phyloP scores from a whole-genome alignment of 192 early-diverging fungal species.

The Umbelopsis sp. region DNA sequence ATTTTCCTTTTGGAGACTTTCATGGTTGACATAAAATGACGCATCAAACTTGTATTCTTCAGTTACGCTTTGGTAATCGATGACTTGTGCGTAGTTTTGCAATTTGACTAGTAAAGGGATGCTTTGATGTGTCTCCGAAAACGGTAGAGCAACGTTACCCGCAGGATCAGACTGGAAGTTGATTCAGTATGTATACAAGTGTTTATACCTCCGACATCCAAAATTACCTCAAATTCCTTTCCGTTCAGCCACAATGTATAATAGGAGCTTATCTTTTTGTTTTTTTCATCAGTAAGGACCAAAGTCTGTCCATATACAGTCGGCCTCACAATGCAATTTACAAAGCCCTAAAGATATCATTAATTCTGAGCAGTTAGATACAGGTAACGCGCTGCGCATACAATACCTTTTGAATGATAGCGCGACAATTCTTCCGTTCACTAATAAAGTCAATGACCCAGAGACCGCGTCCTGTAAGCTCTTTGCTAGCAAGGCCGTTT shows the following conservation, averaged over 20 bases:
- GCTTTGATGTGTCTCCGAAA: not conserved
- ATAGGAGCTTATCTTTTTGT: conserved; percentile 21
- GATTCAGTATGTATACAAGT: not conserved
- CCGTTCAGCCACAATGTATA: conserved; percentile 41
- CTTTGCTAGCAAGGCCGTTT: conserved; percentile 29
- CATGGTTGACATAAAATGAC: conserved; percentile 42
- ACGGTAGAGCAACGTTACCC: conserved; percentile 48
- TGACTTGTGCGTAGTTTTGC: conserved; percentile 30
- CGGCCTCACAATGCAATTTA: conserved; percentile 42
- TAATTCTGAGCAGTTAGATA: not conserved
- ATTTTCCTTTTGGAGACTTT: conserved; percentile 26
- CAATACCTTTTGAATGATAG: conserved; percentile 47
- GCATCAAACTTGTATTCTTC: conserved; percentile 43
- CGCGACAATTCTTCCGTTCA: conserved; percentile 40
- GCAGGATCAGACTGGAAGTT: conserved; percentile 36
- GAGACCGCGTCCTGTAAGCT: conserved; percentile 42
- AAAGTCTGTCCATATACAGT: conserved; percentile 49
- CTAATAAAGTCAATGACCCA: conserved; percentile 53
- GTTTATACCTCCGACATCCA: not conserved
- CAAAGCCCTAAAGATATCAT: conserved; percentile 35
- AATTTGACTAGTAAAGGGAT: conserved; percentile 29
- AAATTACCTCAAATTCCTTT: conserved; percentile 43
- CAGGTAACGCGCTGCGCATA: not conserved
- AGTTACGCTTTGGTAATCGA: conserved; percentile 12
- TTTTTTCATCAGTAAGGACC: conserved; percentile 43